Base-by-base conservation (phyloP, 2,329 filamentous ascomycete genomes). In the Xylaria sp. region DNA sequence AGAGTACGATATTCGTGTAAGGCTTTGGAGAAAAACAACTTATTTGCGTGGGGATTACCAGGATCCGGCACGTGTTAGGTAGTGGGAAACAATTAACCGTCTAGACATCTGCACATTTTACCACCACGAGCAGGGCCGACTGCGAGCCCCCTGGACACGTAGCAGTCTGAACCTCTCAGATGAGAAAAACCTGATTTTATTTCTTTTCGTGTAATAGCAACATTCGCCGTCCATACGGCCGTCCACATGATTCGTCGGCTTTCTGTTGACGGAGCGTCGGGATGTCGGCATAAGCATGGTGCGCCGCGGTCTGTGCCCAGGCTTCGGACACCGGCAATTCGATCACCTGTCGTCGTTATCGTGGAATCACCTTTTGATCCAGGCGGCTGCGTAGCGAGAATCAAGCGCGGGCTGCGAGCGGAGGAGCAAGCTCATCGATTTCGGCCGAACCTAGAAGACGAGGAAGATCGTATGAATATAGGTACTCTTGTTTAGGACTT, bases 401-500 rank as follows among this genome's bases (percentile, higher is more conserved):
- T 75, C 66, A 70, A 66, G 63, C 58, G 67, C 63, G 72, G 73
- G 60, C 57, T 69, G 70, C 70, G 71, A 74, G 74, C 73, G 73
- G 60, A 65, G 74, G 73, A 72, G 72, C 34, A 70, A 76, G 78
- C 78, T 90, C 94, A 97, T 92, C 94, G 93, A 85, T 70, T 71
- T 72, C 94, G 92, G 87, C 94, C 93, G 91, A 97, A 97, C 91
- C 94, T 97, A 92, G 87, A 92, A 89, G 83, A 88, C 85, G 89
- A 86, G 85, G 86, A 87, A 88, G 87, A 90, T 92, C 86, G 91
- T 86, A 91, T 91, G 85, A 87, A 86, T 86, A 91, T 90, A 84
- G 87, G 86, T 85, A 87, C 85, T 89, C 89, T 87, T 74, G 70
- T 70, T 88, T 90, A 90, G 84, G 88, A 87, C 83, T 90, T 89